Evolutionary conservation across 2,329 filamentous ascomycete species (phyloP).

Genomic region (Calonectria honghensis): DNA sequence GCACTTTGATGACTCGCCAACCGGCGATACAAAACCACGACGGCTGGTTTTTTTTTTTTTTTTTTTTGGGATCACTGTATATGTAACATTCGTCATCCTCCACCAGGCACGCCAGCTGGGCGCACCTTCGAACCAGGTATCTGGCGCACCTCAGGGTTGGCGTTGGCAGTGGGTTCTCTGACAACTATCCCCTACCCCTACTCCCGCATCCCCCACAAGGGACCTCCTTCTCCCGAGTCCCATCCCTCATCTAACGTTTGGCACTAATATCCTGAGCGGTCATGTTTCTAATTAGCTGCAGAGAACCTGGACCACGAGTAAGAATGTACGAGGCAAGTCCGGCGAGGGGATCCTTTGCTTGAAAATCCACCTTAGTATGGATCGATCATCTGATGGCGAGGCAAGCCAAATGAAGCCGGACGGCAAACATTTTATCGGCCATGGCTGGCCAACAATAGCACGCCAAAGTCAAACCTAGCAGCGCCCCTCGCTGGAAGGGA

Average conservation of each 20-base stretch:
- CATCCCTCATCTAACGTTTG: conserved; percentile 46
- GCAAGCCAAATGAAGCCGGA: conserved; percentile 16
- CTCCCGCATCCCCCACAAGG: conserved; percentile 49
- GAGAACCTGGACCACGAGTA: conserved; percentile 24
- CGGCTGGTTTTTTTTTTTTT: too few species aligned
- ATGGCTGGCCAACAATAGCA: conserved; percentile 23
- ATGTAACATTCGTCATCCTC: conserved; percentile 34
- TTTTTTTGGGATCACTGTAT: conserved; percentile 29
- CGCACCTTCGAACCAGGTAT: conserved; percentile 41
- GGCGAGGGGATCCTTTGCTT: conserved; percentile 6
- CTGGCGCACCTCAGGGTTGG: conserved; percentile 43
- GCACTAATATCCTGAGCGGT: conserved; percentile 24
- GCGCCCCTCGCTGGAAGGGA: conserved; percentile 26
- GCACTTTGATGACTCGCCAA: conserved; percentile 40
- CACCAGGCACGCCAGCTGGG: conserved; percentile 33
- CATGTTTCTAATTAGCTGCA: conserved; percentile 29
- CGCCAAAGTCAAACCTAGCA: conserved; percentile 10
- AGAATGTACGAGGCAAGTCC: background rate
- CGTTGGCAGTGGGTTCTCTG: conserved; percentile 44
- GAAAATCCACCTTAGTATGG: conserved; percentile 22
- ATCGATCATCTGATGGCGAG: conserved; percentile 35
- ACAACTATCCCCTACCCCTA: conserved; percentile 43
- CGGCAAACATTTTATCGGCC: conserved; percentile 24
- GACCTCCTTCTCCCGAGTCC: conserved; percentile 38
- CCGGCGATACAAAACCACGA: conserved; percentile 25